Base-by-base conservation (phyloP, 2,329 filamentous ascomycete species). In the Cercospora janseana region DNA sequence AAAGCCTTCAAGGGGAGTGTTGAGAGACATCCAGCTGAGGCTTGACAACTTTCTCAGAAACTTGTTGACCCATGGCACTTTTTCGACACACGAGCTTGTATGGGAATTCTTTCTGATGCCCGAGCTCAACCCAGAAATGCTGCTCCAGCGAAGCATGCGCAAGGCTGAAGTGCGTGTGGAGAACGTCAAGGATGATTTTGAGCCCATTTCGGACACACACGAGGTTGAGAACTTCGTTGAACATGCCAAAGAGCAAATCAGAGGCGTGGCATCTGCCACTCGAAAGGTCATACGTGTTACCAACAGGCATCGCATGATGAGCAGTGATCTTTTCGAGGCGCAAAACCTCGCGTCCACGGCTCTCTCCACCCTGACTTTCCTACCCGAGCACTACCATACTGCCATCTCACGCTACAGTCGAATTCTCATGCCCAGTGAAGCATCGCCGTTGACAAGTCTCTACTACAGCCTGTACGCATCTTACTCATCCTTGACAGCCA, bases 81-180 rank as follows among this genome's bases (percentile, higher is more conserved):
- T 98, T 66, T 81, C 89, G 0, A 95, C 88, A 0, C 94, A 98
- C 65, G 93, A 98, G 72, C 89, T 97, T 79, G 79, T 98, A 2
- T 98, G 93, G 94, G 93, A 98, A 63, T 98, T 98, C 72, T 95
- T 98, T 70, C 79, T 98, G 0, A 91, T 98, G 9, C 93, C 93
- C 1, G 93, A 98, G 60, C 82, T 98, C 42, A 88, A 95, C 66
- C 80, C 88, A 0, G 83, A 89, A 15, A 89, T 91, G 81, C 92
- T 97, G 78, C 86, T 88, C 46, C 86, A 95, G 67, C 82, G 93
- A 42, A 95, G 88, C 56, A 83, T 83, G 48, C 82, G 90, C 55
- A 98, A 98, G 70, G 87, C 89, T 3, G 86, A 91, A 66, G 82
- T 86, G 0, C 80, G 92, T 21, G 76, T 81, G 3, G 93, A 98